A percentile compares a stretch with the other conserved stretches of the same genome.
phyloP scores from a whole-genome alignment of 1,284 basidiomycete genomes.

The Bjerkandera adusta region DNA sequence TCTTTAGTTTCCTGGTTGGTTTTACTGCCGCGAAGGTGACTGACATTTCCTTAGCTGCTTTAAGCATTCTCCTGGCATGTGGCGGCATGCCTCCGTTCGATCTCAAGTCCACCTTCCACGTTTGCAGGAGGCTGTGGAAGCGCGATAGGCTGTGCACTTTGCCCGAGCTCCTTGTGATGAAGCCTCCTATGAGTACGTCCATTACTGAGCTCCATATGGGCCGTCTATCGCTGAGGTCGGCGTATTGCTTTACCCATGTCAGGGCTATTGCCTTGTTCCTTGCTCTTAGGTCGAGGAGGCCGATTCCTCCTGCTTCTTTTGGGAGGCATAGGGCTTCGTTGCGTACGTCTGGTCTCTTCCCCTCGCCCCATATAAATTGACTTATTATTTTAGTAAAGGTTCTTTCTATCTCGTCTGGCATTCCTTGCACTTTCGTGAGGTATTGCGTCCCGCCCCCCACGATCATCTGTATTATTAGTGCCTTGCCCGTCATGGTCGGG shows the following conservation, averaged over 20 bases:
- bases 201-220: constrained; percentile 25
- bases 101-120: constrained; percentile 13
- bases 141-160: background rate
- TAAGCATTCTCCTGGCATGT: constrained; percentile 8
- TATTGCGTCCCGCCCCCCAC: constrained; percentile 25
- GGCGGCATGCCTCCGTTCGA: background rate
- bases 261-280: constrained; percentile 28
- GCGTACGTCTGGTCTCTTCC: constrained; percentile 1
- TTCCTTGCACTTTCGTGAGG: constrained; percentile 26
- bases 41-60: constrained; percentile 6
- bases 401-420: constrained; percentile 18
- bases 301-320: constrained; percentile 19
- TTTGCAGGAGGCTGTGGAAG: constrained; percentile 18
- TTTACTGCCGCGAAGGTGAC: constrained; percentile 12
- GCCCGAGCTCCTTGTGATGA: background rate
- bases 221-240: constrained; percentile 5
- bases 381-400: constrained; percentile 9
- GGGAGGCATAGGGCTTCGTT: constrained; percentile 9
- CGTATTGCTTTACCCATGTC: constrained; percentile 23
- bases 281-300: constrained; percentile 20
- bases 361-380: constrained; percentile 24
- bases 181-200: constrained; percentile 16
- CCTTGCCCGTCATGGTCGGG: constrained; percentile 20
- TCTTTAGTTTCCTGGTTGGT: constrained; percentile 10
- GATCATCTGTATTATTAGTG: constrained; percentile 21